Conservation (phyloP, 2,329 filamentous ascomycete species). For the Scedosporium apiospermum region DNA sequence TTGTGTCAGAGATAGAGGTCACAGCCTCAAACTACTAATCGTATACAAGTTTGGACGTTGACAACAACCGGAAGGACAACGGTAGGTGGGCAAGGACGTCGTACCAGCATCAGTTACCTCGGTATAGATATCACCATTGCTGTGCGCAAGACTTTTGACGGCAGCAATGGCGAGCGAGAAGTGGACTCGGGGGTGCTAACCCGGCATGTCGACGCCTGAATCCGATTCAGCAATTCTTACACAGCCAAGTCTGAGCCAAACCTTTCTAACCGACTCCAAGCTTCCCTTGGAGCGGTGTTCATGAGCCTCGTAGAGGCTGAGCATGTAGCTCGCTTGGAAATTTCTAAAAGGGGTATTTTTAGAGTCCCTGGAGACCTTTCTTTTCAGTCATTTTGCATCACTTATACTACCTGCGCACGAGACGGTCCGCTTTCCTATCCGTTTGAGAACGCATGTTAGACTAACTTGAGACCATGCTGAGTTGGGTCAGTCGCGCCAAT, state of each 20-base stretch:
- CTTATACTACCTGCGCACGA: neutral
- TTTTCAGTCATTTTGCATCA: neutral
- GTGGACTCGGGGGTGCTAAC: neutral
- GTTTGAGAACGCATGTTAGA: neutral
- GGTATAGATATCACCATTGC: neutral
- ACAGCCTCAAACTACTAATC: neutral
- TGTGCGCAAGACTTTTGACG: neutral
- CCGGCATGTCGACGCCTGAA: neutral
- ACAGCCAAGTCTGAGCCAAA: neutral
- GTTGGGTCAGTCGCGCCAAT: neutral
- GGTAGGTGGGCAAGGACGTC: neutral
- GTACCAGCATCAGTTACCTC: neutral
- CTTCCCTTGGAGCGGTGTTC: neutral
- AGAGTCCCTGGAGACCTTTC: neutral
- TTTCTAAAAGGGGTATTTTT: neutral
- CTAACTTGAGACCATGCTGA: conserved; percentile 1
- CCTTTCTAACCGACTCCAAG: neutral
- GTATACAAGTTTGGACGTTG: neutral
- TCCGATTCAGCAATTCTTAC: neutral
- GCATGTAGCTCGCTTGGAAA: neutral
- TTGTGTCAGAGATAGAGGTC: neutral
- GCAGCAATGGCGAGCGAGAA: neutral
- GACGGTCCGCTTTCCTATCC: neutral
- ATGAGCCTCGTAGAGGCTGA: neutral
- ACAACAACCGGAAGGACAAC: neutral